Conservation (phyloP, 495 filamentous ascomycete genomes). For the Hyaloscypha variabilis region DNA sequence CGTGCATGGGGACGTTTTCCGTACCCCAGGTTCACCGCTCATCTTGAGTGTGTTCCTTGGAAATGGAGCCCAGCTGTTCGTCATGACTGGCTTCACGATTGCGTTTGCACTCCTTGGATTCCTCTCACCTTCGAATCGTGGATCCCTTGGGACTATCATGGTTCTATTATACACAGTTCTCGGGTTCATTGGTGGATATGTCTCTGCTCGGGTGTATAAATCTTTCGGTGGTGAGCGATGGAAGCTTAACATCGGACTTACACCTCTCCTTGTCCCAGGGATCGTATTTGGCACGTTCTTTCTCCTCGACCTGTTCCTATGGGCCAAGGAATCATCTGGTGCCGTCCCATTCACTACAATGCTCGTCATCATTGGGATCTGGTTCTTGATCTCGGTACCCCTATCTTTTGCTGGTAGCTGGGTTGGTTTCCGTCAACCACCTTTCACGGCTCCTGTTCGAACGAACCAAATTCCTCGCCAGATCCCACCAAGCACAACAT, state of each 20-base stretch:
- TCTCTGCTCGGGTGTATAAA: conserved; percentile 89
- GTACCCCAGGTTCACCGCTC: conserved; percentile 79
- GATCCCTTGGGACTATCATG: conserved; percentile 88
- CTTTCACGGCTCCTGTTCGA: conserved; percentile 78
- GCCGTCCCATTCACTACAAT: conserved; percentile 97
- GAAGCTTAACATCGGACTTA: conserved; percentile 91
- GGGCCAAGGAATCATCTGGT: conserved; percentile 86
- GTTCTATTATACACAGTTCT: conserved; percentile 91
- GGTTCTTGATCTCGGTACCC: conserved; percentile 95
- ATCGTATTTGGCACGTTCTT: conserved; percentile 91
- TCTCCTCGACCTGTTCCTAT: conserved; percentile 93
- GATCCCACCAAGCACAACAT: conserved; percentile 80
- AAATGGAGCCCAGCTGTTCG: conserved; percentile 93
- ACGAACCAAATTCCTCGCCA: conserved; percentile 98
- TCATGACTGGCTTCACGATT: conserved; percentile 96
- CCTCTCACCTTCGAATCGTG: conserved; percentile 91
- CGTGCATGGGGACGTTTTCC: conserved; percentile 96
- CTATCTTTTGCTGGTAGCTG: conserved; percentile 89
- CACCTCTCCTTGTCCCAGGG: conserved; percentile 81
- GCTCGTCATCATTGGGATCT: conserved; percentile 89
- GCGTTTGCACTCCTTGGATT: conserved; percentile 92
- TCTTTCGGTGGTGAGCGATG: conserved; percentile 87
- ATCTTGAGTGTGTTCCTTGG: conserved; percentile 87
- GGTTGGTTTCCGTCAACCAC: conserved; percentile 75
- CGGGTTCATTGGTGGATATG: conserved; percentile 90